Conservation (phyloP, 2,329 filamentous ascomycete species). For the Phialemoniopsis sp. region DNA sequence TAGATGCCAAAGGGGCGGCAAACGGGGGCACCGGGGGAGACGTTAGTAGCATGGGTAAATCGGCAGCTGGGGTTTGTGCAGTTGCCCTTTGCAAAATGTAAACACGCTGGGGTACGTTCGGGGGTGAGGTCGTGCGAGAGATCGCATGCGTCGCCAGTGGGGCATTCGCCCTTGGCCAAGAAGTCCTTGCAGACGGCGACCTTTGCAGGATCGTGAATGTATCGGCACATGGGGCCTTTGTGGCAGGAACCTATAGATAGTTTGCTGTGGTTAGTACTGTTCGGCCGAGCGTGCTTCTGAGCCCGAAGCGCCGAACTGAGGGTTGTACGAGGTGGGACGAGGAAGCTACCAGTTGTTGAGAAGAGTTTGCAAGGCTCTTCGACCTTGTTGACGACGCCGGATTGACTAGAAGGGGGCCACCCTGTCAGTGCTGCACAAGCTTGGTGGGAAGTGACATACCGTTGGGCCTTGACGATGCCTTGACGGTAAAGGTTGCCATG, state of each 20-base stretch:
- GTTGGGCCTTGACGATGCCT: conserved; percentile 69
- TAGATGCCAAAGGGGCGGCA: conserved; percentile 81
- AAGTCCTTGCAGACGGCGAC: conserved; percentile 89
- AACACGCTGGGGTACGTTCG: conserved; percentile 80
- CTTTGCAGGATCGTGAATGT: conserved; percentile 78
- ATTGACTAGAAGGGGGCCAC: conserved; percentile 34
- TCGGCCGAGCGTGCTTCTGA: too few relatives aligned
- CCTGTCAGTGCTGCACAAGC: conserved; percentile 27
- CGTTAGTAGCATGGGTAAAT: conserved; percentile 73
- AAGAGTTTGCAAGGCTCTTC: conserved; percentile 71
- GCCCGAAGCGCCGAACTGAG: neutral
- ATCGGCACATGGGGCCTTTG: conserved; percentile 76
- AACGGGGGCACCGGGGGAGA: conserved; percentile 72
- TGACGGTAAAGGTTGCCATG: conserved; percentile 81
- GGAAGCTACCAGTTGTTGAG: conserved; percentile 63
- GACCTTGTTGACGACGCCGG: conserved; percentile 60
- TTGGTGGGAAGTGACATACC: conserved; percentile 48
- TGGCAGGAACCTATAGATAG: conserved; percentile 70
- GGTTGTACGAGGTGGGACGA: conserved; percentile 27
- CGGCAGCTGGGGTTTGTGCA: conserved; percentile 84
- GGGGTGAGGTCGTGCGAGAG: conserved; percentile 83
- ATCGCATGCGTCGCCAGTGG: conserved; percentile 75
- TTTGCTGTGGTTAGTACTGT: conserved; percentile 33
- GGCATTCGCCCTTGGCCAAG: conserved; percentile 74
- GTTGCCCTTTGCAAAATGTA: conserved; percentile 85